A percentile compares a stretch with the other conserved stretches of the same genome.
Evolutionary conservation across 2,329 filamentous ascomycete species (phyloP).

Genomic region (Hirsutella thompsonii): DNA sequence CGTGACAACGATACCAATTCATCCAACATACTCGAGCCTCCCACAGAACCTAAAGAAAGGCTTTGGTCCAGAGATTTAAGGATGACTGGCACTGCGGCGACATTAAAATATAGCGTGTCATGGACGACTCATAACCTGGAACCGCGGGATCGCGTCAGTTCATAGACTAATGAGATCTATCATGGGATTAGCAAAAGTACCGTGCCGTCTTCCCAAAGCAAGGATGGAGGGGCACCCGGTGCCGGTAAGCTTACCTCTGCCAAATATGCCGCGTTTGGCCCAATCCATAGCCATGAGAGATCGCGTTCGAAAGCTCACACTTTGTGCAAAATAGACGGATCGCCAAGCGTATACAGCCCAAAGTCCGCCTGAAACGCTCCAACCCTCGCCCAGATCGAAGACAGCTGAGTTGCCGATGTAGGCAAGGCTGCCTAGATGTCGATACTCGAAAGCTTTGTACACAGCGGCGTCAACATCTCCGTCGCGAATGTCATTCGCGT

Average conservation of each 20-base stretch:
- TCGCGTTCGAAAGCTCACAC: constrained; percentile 82
- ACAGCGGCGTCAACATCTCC: constrained; percentile 85
- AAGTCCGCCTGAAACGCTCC: constrained; percentile 69
- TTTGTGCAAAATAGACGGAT: constrained; percentile 94
- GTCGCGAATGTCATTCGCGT: constrained; percentile 68
- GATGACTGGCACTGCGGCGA: too few relatives aligned
- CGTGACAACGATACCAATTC: too few relatives aligned
- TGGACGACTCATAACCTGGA: too few relatives aligned
- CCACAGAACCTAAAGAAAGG: too few relatives aligned
- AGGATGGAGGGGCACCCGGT: too few relatives aligned
- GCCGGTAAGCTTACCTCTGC: constrained; percentile 59
- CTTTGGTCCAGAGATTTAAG: too few relatives aligned
- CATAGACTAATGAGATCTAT: background rate
- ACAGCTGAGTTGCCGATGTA: constrained; percentile 95
- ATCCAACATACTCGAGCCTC: too few relatives aligned
- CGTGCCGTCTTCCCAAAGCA: too few relatives aligned
- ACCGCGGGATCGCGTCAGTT: too few relatives aligned
- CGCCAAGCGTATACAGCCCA: constrained; percentile 95
- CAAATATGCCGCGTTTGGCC: constrained; percentile 92
- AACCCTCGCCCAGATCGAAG: constrained; percentile 73
- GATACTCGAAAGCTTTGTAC: constrained; percentile 92
- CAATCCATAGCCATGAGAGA: constrained; percentile 94
- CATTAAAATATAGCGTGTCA: too few relatives aligned
- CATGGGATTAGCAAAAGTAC: too few relatives aligned
- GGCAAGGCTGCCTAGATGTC: constrained; percentile 78